phyloP scores from a whole-genome alignment of 2,329 filamentous ascomycete species.

The Neocucurbitaria cava region DNA sequence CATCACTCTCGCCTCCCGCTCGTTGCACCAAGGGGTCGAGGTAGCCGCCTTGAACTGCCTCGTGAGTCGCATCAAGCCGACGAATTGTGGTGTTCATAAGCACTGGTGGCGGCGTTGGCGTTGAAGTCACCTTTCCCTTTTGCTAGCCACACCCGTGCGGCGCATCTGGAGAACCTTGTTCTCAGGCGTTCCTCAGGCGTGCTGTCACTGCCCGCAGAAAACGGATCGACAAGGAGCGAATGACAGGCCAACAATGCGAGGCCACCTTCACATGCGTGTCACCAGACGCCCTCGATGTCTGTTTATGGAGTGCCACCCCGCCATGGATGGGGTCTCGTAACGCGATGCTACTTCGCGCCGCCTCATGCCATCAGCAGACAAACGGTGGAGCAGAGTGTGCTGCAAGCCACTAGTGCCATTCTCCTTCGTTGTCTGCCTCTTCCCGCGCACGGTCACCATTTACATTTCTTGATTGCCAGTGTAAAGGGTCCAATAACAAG shows the following conservation, averaged over 20 bases:
- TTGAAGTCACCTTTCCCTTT: constrained; percentile 28
- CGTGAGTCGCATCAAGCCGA: constrained; percentile 14
- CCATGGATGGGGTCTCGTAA: constrained; percentile 15
- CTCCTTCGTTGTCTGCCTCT: constrained; percentile 7
- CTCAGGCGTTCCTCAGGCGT: constrained; percentile 22
- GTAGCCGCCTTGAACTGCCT: constrained; percentile 9
- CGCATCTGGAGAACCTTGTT: constrained; percentile 42
- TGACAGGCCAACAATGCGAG: constrained; percentile 11
- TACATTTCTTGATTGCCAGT: not conserved
- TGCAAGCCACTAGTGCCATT: constrained; percentile 19
- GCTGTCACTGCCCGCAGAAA: constrained; percentile 6
- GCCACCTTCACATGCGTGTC: constrained; percentile 32
- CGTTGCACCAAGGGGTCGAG: constrained; percentile 14
- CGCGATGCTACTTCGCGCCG: constrained; percentile 22
- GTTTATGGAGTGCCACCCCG: constrained; percentile 15
- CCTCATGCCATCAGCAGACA: constrained; percentile 23
- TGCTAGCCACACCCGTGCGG: constrained; percentile 39
- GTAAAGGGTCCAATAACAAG: not conserved
- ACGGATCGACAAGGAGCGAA: constrained; percentile 24
- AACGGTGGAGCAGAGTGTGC: constrained; percentile 14
- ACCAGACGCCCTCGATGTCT: constrained; percentile 12
- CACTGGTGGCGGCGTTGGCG: constrained; percentile 36
- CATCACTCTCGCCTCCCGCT: constrained; percentile 13
- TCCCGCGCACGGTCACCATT: not conserved
- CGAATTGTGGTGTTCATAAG: constrained; percentile 31